phyloP scores from a whole-genome alignment of 2,329 filamentous ascomycete genomes.

The Apiospora kogelbergensis region DNA sequence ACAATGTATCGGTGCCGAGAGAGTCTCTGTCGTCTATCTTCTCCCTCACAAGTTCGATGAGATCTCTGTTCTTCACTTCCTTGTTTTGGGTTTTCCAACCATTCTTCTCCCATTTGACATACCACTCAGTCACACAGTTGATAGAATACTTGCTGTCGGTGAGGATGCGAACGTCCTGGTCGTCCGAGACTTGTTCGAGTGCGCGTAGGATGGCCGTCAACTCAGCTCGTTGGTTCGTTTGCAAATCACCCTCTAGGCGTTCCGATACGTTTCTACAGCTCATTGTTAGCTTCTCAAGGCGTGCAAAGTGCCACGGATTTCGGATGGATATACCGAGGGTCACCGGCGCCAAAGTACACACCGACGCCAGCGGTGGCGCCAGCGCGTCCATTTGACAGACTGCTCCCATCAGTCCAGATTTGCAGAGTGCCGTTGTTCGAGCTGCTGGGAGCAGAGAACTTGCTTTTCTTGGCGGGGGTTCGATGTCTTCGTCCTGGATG shows the following conservation, averaged over 20 bases:
- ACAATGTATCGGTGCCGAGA: slow-evolving; percentile 62
- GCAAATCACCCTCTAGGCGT: slow-evolving; percentile 67
- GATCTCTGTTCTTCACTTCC: slow-evolving; percentile 81
- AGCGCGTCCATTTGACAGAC: slow-evolving; percentile 54
- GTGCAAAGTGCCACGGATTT: neutral
- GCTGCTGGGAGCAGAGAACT: neutral
- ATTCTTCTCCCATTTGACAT: slow-evolving; percentile 70
- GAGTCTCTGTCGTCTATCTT: slow-evolving; percentile 69
- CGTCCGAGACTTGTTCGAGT: slow-evolving; percentile 69
- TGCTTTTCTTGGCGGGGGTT: slow-evolving; percentile 23
- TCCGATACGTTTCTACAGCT: slow-evolving; percentile 65
- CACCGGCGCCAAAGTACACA: slow-evolving; percentile 60
- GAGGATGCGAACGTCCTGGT: slow-evolving; percentile 71
- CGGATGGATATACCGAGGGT: slow-evolving; percentile 46
- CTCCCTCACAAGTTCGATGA: slow-evolving; percentile 71
- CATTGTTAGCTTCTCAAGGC: slow-evolving; percentile 18
- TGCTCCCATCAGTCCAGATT: slow-evolving; percentile 66
- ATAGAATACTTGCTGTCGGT: slow-evolving; percentile 93
- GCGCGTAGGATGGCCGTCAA: slow-evolving; percentile 84
- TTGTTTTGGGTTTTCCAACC: slow-evolving; percentile 76
- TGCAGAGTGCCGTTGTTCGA: slow-evolving; percentile 29
- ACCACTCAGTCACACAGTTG: slow-evolving; percentile 86
- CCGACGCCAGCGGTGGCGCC: slow-evolving; percentile 61
- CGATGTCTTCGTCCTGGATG: slow-evolving; percentile 34
- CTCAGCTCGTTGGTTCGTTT: slow-evolving; percentile 97